Evolutionary conservation across 176 grass and related monocot species (phyloP).

Genomic region (Aegilops umbellulata): DNA sequence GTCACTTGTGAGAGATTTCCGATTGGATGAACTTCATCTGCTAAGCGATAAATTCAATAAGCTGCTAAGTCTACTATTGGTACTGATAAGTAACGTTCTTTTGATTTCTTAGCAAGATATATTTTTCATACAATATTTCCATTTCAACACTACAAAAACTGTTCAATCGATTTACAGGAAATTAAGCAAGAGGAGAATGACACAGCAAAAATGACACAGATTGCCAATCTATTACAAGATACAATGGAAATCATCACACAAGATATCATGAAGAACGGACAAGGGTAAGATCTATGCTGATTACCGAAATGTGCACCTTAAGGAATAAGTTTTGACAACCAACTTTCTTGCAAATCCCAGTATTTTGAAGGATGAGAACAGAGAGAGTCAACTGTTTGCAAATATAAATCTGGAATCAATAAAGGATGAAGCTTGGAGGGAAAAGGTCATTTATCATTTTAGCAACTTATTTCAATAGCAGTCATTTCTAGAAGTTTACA

Average conservation of each 20-base stretch:
- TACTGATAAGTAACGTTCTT: not conserved
- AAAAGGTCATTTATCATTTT: conserved; percentile 53
- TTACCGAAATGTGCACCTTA: not conserved
- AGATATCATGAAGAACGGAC: conserved; percentile 65
- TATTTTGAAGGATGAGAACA: conserved; percentile 34
- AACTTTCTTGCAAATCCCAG: conserved; percentile 12
- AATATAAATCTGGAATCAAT: conserved; percentile 53
- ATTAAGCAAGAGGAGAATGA: conserved; percentile 43
- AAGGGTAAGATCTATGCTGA: conserved; percentile 45
- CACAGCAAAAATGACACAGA: conserved; percentile 45
- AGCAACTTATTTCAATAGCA: conserved; percentile 25
- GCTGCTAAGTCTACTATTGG: no score
- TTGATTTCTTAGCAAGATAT: not conserved
- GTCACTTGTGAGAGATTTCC: conserved; percentile 21
- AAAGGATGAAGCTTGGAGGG: conserved; percentile 42
- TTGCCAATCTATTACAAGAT: conserved; percentile 89
- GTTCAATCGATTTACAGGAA: conserved; percentile 47
- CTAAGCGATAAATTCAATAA: no score
- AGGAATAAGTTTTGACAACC: not conserved
- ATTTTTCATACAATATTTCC: not conserved
- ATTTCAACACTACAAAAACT: not conserved
- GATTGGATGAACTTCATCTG: no score
- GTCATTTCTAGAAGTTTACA: conserved; percentile 14
- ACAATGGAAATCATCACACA: conserved; percentile 93
- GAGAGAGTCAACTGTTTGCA: conserved; percentile 40